A percentile compares a stretch with the other conserved stretches of the same genome.
Conservation (phyloP, 257 asterid genomes). For the Oldenlandia corymbosa region DNA sequence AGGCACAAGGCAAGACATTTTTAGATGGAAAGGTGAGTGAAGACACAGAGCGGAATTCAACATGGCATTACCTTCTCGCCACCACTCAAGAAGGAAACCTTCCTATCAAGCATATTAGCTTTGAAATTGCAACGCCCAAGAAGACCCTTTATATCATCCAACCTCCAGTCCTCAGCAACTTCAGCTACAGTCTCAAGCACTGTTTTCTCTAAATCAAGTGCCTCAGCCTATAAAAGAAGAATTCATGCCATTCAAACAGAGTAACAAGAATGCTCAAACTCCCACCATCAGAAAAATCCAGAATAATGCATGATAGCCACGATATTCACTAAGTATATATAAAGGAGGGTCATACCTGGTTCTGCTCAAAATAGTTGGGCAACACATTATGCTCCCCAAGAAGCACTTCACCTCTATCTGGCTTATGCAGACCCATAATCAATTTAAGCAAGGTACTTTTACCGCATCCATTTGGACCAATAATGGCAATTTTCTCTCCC, state of each 20-base stretch:
- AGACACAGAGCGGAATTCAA: not conserved
- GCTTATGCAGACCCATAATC: constrained; percentile 79
- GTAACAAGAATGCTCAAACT: not conserved
- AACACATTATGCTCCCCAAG: constrained; percentile 90
- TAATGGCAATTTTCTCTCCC: constrained; percentile 94
- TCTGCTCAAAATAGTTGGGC: constrained; percentile 96
- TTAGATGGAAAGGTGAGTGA: not conserved
- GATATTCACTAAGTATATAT: not conserved
- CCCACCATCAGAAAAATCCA: not conserved
- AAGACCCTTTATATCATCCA: constrained; percentile 93
- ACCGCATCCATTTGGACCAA: constrained; percentile 99
- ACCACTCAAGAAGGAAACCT: constrained; percentile 91
- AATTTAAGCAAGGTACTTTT: constrained; percentile 89
- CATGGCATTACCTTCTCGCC: constrained; percentile 79
- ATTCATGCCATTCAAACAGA: constrained; percentile 3
- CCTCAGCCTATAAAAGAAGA: constrained; percentile 68
- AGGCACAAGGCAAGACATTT: not conserved
- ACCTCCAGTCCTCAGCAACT: constrained; percentile 93
- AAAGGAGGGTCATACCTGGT: constrained; percentile 58
- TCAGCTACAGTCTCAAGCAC: constrained; percentile 80
- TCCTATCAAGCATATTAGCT: constrained; percentile 85
- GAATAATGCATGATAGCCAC: not conserved
- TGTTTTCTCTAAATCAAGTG: constrained; percentile 80
- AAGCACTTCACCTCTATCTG: constrained; percentile 62
- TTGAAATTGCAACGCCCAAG: constrained; percentile 91